phyloP scores from a whole-genome alignment of 108 stramenopile species.

The Skeletonema grethae region DNA sequence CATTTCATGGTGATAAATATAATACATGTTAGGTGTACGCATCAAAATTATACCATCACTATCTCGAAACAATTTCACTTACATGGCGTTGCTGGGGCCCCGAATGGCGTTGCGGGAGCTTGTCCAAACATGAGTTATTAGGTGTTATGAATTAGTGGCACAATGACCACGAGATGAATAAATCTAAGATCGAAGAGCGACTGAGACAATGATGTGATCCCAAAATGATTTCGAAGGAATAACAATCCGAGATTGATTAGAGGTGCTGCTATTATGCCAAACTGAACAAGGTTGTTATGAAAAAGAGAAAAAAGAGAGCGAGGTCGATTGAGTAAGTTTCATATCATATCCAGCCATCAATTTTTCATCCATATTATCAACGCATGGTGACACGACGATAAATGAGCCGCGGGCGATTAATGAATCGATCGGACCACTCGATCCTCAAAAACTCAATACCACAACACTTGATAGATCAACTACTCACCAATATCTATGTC shows the following conservation, averaged over 20 bases:
- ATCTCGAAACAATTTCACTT: background rate
- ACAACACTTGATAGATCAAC: background rate
- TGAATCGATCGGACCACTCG: no score
- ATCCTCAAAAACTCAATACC: no score
- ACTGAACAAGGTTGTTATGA: background rate
- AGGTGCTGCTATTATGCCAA: background rate
- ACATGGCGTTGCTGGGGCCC: constrained; percentile 35
- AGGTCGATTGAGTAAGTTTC: background rate
- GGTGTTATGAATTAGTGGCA: background rate
- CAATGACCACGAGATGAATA: constrained; percentile 8
- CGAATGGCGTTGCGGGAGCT: constrained; percentile 24
- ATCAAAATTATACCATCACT: background rate
- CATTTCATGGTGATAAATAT: background rate
- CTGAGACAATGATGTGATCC: background rate
- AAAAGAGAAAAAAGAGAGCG: background rate
- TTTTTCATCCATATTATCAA: background rate
- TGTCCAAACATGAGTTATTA: constrained; percentile 23
- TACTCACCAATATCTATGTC: background rate
- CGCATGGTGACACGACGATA: background rate
- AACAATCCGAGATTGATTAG: background rate
- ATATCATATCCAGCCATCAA: background rate
- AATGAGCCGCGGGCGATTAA: background rate
- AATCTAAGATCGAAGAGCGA: background rate
- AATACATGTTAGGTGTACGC: background rate
- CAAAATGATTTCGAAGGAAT: background rate